Evolutionary conservation across 2,329 filamentous ascomycete genomes (phyloP).

Genomic region (Huntiella moniliformis): DNA sequence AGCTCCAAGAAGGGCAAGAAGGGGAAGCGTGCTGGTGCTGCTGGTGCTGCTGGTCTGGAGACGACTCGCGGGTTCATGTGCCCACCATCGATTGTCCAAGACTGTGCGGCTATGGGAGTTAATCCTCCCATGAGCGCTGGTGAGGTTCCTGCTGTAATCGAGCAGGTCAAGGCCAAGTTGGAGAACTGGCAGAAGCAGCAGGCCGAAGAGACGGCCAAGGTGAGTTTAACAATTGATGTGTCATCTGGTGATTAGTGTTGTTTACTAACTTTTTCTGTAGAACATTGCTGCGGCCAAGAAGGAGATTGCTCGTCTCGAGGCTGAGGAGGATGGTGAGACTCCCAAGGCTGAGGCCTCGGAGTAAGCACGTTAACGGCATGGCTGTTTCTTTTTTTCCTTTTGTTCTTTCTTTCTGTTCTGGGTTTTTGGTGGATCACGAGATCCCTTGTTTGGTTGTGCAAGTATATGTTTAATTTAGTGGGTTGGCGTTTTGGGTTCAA

Average conservation of each 20-base stretch:
- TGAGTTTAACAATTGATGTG: slow-evolving; percentile 27
- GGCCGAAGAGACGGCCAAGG: slow-evolving; percentile 72
- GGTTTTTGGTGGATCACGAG: neutral
- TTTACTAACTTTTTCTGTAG: slow-evolving; percentile 29
- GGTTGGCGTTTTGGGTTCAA: neutral
- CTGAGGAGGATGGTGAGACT: slow-evolving; percentile 25
- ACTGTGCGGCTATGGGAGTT: slow-evolving; percentile 66
- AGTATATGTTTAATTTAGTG: neutral
- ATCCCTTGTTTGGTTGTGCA: too few relatives aligned
- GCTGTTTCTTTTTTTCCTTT: too few relatives aligned
- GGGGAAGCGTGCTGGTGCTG: slow-evolving; percentile 18
- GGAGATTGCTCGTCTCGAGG: slow-evolving; percentile 76
- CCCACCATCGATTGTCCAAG: slow-evolving; percentile 79
- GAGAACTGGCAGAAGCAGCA: slow-evolving; percentile 84
- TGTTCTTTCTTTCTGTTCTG: neutral
- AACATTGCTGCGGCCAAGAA: slow-evolving; percentile 95
- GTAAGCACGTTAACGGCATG: too few relatives aligned
- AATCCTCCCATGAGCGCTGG: slow-evolving; percentile 73
- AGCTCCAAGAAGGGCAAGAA: slow-evolving; percentile 77
- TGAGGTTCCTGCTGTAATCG: slow-evolving; percentile 59
- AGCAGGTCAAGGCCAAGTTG: slow-evolving; percentile 87
- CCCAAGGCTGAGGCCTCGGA: neutral
- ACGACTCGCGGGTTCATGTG: slow-evolving; percentile 52
- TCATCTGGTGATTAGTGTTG: neutral
- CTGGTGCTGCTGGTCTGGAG: slow-evolving; percentile 26